Percentiles rank a stretch among this genome's conserved stretches.
These are phyloP conservation scores for Backusella macrospora DNA, from an alignment of 192 early-diverging fungal species.

Conservation along the genomic window DNA sequence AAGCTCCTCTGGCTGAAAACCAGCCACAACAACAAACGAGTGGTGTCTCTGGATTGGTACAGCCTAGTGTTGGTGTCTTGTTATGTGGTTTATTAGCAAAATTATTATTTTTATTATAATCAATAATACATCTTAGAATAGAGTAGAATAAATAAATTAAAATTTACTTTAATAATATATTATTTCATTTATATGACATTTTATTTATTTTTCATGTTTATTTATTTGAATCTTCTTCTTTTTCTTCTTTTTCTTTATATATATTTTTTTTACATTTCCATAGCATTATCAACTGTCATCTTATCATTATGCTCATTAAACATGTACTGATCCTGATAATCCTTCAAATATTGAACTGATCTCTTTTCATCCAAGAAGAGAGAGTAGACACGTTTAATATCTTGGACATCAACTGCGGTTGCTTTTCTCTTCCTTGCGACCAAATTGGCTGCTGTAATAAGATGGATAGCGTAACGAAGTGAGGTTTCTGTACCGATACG, in stretches of 20 bases:
- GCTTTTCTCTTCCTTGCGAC: conserved; percentile 92
- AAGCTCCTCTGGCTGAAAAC: conserved; percentile 2
- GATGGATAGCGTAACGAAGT: conserved; percentile 92
- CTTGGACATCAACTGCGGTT: conserved; percentile 86
- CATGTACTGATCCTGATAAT: conserved; percentile 94
- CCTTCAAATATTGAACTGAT: conserved; percentile 93
- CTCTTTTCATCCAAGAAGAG: conserved; percentile 97
- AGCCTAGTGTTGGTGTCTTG: neutral
- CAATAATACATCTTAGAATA: too few species aligned
- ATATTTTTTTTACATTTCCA: conserved; percentile 42
- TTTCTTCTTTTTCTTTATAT: neutral
- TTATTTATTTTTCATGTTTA: neutral
- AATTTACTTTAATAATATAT: neutral
- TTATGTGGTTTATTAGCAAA: neutral
- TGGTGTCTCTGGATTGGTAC: neutral
- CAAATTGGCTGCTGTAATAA: conserved; percentile 93
- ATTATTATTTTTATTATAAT: neutral
- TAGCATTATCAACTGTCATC: conserved; percentile 37
- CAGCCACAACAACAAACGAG: conserved; percentile 12
- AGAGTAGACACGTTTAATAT: conserved; percentile 92
- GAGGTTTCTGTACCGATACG: conserved; percentile 92
- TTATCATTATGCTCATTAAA: conserved; percentile 66
- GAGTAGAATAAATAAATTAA: neutral
- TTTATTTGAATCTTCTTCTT: neutral
- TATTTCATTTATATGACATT: neutral